phyloP scores from a whole-genome alignment of 305 asterid species.

The Fraxinus xanthoxyloides region DNA sequence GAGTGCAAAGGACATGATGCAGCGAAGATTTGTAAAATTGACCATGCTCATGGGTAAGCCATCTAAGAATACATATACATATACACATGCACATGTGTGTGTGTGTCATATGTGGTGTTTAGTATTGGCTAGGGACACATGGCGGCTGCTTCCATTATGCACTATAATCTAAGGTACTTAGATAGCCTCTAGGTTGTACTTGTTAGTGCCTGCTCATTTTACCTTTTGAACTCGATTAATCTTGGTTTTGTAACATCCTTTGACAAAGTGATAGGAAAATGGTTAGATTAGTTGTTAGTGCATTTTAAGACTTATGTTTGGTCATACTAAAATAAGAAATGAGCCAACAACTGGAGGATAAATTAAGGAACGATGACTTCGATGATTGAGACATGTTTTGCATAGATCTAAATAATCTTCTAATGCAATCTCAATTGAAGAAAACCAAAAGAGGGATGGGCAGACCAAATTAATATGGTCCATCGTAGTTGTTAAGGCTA shows the following conservation, averaged over 20 bases:
- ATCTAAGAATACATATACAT: neutral
- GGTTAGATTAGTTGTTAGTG: neutral
- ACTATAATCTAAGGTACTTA: neutral
- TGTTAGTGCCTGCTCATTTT: neutral
- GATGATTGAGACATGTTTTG: neutral
- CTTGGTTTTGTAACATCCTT: neutral
- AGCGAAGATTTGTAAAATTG: conserved; percentile 68
- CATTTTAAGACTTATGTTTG: neutral
- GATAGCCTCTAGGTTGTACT: neutral
- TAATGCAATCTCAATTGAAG: neutral
- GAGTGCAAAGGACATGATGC: conserved; percentile 99
- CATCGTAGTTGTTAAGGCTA: neutral
- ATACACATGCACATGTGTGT: neutral
- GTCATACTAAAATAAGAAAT: neutral
- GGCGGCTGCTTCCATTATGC: neutral
- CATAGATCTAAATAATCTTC: neutral
- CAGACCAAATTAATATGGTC: neutral
- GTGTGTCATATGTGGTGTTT: neutral
- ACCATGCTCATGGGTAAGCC: conserved; percentile 95
- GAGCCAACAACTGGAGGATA: neutral
- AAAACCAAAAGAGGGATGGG: neutral
- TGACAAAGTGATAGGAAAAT: neutral
- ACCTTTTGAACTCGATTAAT: neutral
- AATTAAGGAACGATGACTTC: neutral
- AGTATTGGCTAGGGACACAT: neutral